Percentiles rank a stretch among this genome's conserved stretches.
Conservation (phyloP, 352 stramenopile species). For the Pythium utonaiense region DNA sequence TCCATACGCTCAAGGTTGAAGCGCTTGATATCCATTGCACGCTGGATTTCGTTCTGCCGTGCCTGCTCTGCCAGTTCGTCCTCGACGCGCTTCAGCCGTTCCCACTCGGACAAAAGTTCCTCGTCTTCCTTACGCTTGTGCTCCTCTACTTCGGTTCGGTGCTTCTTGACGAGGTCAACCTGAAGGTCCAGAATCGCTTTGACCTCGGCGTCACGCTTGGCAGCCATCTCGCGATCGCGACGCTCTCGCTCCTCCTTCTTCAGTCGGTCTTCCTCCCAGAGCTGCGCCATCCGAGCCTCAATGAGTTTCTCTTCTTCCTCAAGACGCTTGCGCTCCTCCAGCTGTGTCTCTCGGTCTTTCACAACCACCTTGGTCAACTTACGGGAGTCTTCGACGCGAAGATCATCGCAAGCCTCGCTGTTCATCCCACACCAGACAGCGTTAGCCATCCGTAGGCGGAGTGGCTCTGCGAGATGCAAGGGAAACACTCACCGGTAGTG, state of each 20-base stretch:
- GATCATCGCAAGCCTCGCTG: conserved; percentile 69
- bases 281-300: conserved; percentile 57
- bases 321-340: conserved; percentile 44
- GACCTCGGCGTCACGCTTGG: conserved; percentile 64
- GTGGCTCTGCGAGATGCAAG: no score
- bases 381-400: conserved; percentile 54
- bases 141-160: conserved; percentile 31
- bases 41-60: conserved; percentile 52
- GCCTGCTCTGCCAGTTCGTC: conserved; percentile 51
- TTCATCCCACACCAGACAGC: neutral
- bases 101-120: conserved; percentile 60
- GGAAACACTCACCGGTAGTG: conserved; percentile 74
- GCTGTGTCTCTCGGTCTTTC: conserved; percentile 52
- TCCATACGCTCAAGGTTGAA: conserved; percentile 74
- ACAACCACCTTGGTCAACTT: conserved; percentile 63
- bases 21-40: conserved; percentile 64
- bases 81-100: conserved; percentile 54
- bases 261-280: conserved; percentile 68
- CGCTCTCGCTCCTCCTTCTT: conserved; percentile 76
- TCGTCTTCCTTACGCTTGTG: conserved; percentile 42
- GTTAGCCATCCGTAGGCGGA: no score
- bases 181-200: conserved; percentile 76
- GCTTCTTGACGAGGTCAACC: conserved; percentile 56
- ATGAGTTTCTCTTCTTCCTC: conserved; percentile 44
- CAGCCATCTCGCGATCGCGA: conserved; percentile 39